Conservation (phyloP, 2,329 filamentous ascomycete genomes). For the Penicillium hesseltinei region DNA sequence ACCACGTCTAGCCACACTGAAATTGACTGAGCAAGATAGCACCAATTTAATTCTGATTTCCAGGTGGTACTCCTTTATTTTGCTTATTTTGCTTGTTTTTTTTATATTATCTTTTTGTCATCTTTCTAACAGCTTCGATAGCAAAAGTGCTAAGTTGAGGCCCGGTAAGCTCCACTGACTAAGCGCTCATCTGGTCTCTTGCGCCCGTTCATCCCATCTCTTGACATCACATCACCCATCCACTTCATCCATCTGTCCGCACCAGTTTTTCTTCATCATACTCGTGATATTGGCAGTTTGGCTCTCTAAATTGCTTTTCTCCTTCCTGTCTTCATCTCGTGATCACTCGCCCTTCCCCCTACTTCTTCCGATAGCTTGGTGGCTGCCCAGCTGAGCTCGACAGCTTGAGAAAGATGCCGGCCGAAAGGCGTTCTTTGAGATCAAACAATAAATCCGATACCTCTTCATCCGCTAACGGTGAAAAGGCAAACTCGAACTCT, state of each 20-base stretch:
- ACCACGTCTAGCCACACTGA: background rate
- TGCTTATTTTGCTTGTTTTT: background rate
- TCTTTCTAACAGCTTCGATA: constrained; percentile 8
- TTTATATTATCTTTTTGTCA: background rate
- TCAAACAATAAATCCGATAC: constrained; percentile 49
- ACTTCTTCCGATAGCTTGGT: constrained; percentile 32
- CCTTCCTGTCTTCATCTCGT: constrained; percentile 16
- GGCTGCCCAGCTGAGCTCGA: constrained; percentile 32
- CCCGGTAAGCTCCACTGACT: constrained; percentile 35
- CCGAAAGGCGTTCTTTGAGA: constrained; percentile 47
- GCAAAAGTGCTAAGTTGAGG: constrained; percentile 6
- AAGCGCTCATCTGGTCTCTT: constrained; percentile 34
- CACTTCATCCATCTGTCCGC: constrained; percentile 22
- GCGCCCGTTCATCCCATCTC: constrained; percentile 33
- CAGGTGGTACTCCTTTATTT: background rate
- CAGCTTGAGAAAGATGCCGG: constrained; percentile 45
- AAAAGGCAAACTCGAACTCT: constrained; percentile 45
- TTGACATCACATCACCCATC: constrained; percentile 43
- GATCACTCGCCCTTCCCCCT: constrained; percentile 22
- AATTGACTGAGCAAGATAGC: background rate
- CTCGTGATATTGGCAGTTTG: constrained; percentile 12
- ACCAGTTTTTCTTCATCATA: constrained; percentile 17
- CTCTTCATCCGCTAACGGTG: constrained; percentile 49
- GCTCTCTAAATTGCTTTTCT: constrained; percentile 13
- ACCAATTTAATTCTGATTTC: background rate